phyloP scores from a whole-genome alignment of 2,329 filamentous ascomycete species.

The Claviceps monticola region DNA sequence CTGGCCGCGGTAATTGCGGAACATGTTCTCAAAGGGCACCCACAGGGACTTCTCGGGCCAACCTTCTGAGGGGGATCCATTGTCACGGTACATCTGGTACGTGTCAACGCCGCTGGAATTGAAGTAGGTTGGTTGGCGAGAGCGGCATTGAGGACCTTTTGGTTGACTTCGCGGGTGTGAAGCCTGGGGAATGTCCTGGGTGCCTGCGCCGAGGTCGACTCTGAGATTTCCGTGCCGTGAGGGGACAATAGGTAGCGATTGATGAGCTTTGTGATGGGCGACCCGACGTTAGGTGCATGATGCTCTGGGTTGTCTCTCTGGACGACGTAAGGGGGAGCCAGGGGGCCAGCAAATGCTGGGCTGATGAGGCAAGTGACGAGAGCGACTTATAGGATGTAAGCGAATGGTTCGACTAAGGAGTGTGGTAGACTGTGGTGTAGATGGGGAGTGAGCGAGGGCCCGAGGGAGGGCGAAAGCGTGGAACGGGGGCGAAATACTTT shows the following conservation, averaged over 20 bases:
- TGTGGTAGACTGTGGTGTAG: no score
- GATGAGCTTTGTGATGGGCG: no score
- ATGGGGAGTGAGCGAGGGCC: not conserved
- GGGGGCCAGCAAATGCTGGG: not conserved
- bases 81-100: constrained; percentile 18
- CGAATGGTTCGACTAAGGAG: no score
- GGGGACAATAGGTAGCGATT: no score
- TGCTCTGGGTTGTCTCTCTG: not conserved
- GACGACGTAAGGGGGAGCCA: not conserved
- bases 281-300: no score
- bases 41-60: constrained; percentile 18
- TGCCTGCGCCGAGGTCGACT: no score
- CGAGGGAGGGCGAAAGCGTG: not conserved
- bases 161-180: not conserved
- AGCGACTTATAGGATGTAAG: not conserved
- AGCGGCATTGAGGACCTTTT: not conserved
- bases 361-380: not conserved
- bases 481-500: not conserved
- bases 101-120: constrained; percentile 11
- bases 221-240: no score
- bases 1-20: not conserved
- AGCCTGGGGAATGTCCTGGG: no score
- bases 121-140: constrained; percentile 2
- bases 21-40: constrained; percentile 12
- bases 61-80: constrained; percentile 14